phyloP scores from a whole-genome alignment of 345 rosid genomes.

The Cardamine chenopodiifolia region DNA sequence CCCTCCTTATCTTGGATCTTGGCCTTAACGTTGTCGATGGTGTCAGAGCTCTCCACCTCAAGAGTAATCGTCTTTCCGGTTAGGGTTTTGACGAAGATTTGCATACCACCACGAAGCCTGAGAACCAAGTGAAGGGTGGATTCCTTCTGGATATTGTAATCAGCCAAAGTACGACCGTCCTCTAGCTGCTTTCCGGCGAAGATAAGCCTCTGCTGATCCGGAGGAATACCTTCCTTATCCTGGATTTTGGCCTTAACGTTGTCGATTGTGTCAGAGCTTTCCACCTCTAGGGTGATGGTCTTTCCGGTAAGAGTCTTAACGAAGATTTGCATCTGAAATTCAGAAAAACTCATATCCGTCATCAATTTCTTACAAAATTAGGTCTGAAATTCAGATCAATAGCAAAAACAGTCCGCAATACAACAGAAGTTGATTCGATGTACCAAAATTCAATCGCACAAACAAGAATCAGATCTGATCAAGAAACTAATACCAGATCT shows the following conservation, averaged over 20 bases:
- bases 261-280: constrained; percentile 51
- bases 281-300: constrained; percentile 50
- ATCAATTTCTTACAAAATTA: neutral
- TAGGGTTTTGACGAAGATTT: constrained; percentile 48
- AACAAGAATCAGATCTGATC: neutral
- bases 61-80: constrained; percentile 52
- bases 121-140: constrained; percentile 40
- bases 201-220: constrained; percentile 53
- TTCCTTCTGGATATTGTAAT: constrained; percentile 55
- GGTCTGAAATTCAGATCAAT: neutral
- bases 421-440: neutral
- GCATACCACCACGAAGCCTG: constrained; percentile 54
- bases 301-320: constrained; percentile 48
- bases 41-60: constrained; percentile 51
- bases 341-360: neutral
- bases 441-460: neutral
- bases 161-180: constrained; percentile 51
- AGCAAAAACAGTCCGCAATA: neutral
- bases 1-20: constrained; percentile 58
- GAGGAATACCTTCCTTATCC: constrained; percentile 53
- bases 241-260: constrained; percentile 53
- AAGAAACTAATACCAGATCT: neutral
- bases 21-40: constrained; percentile 52
- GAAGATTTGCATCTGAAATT: constrained; percentile 45
- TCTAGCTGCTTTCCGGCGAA: constrained; percentile 53